Percentiles rank a stretch among this genome's conserved stretches.
These are phyloP conservation scores for Xylariomycetidae sp. DNA, from an alignment of 2,329 filamentous ascomycete species.

Conservation along the genomic window DNA sequence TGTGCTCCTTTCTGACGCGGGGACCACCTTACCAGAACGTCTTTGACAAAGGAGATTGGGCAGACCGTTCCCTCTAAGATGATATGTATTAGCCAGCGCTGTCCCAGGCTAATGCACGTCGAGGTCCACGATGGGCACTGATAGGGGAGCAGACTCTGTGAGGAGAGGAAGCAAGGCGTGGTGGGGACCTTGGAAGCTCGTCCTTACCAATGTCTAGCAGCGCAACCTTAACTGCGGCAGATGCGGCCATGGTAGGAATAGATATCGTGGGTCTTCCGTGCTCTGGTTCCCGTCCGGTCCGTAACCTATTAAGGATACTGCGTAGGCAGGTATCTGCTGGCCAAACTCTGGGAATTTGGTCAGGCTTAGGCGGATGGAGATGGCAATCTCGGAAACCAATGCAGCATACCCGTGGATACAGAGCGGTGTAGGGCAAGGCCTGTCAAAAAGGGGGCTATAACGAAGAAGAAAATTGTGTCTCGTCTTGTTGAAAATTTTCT, in stretches of 20 bases:
- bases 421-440: slow-evolving; percentile 20
- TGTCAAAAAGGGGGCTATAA: slow-evolving; percentile 11
- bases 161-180: too few relatives aligned
- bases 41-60: slow-evolving; percentile 79
- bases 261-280: slow-evolving; percentile 12
- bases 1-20: too few relatives aligned
- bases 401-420: slow-evolving; percentile 14
- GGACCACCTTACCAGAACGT: slow-evolving; percentile 64
- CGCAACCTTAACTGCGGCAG: slow-evolving; percentile 38
- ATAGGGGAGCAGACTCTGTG: slow-evolving; percentile 14
- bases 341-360: too few relatives aligned
- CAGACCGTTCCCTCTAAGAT: slow-evolving; percentile 72
- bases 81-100: slow-evolving; percentile 36
- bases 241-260: slow-evolving; percentile 27
- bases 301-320: too few relatives aligned
- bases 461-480: slow-evolving; percentile 10
- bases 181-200: slow-evolving; percentile 10
- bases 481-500: slow-evolving; percentile 3
- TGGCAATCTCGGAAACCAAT: slow-evolving; percentile 13
- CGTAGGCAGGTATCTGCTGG: too few relatives aligned
- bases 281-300: slow-evolving; percentile 2
- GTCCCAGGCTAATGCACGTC: slow-evolving; percentile 29
- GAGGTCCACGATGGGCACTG: slow-evolving; percentile 15
- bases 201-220: slow-evolving; percentile 56
- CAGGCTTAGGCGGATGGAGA: too few relatives aligned